phyloP scores from a whole-genome alignment of 2,329 filamentous ascomycete species.

The Apiospora marii region DNA sequence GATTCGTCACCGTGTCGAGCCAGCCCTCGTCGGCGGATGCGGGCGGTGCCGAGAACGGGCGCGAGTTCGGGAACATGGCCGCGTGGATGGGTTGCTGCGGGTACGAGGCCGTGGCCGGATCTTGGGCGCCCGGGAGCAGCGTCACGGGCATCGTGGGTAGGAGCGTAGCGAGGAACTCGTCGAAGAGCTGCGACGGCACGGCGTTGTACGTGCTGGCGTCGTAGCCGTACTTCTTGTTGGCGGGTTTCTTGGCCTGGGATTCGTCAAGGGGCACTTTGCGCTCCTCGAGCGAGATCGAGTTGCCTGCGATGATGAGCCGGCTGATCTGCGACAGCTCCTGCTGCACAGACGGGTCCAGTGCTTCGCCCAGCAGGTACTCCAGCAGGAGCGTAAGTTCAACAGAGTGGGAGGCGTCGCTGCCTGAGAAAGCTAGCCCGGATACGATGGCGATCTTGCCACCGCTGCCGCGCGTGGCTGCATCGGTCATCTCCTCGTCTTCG shows the following conservation, averaged over 20 bases:
- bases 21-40: conserved; percentile 65
- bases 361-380: conserved; percentile 89
- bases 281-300: conserved; percentile 70
- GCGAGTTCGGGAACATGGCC: conserved; percentile 84
- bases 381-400: conserved; percentile 79
- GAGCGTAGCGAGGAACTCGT: conserved; percentile 81
- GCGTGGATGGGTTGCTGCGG: conserved; percentile 94
- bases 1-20: conserved; percentile 92
- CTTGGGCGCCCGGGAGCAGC: conserved; percentile 81
- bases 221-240: conserved; percentile 90
- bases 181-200: conserved; percentile 81
- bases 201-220: conserved; percentile 89
- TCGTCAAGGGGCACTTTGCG: conserved; percentile 44
- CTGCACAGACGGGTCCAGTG: conserved; percentile 67
- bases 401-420: conserved; percentile 73
- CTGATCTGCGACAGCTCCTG: conserved; percentile 72
- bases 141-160: conserved; percentile 90
- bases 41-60: conserved; percentile 69
- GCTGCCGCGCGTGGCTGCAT: conserved; percentile 42
- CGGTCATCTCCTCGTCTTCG: conserved; percentile 66
- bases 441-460: conserved; percentile 78
- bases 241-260: conserved; percentile 55
- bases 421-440: conserved; percentile 86
- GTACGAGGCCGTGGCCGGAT: conserved; percentile 88
- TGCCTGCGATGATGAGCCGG: conserved; percentile 88